These are phyloP conservation scores for Neocucurbitaria cava DNA, from an alignment of 2,329 filamentous ascomycete genomes.

Conservation along the genomic window DNA sequence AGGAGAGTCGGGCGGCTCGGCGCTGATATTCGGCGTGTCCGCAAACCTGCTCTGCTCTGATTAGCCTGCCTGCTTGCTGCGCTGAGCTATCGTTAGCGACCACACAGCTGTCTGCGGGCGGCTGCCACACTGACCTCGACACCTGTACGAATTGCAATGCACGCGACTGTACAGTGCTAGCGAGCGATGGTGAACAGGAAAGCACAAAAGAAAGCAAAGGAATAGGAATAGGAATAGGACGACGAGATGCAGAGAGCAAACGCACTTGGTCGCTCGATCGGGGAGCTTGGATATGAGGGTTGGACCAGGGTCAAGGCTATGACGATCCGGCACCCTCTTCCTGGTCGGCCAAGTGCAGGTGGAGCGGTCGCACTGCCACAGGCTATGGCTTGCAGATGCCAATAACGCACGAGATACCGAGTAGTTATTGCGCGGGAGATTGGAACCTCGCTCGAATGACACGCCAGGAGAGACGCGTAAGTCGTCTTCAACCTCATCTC, in stretches of 20 bases:
- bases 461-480: neutral
- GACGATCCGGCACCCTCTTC: neutral
- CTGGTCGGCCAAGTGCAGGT: neutral
- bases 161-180: neutral
- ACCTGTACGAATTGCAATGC: neutral
- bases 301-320: neutral
- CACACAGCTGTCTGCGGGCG: neutral
- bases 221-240: neutral
- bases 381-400: neutral
- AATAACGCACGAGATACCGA: neutral
- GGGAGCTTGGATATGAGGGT: neutral
- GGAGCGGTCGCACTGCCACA: slow-evolving; percentile 2
- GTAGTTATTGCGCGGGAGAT: neutral
- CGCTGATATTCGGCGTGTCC: neutral
- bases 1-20: neutral
- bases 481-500: neutral
- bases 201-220: neutral
- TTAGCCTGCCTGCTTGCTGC: neutral
- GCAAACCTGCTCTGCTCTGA: slow-evolving; percentile 8
- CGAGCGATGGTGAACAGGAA: neutral
- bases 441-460: neutral
- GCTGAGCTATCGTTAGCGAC: neutral
- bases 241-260: neutral
- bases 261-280: neutral
- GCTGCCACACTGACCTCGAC: neutral